Base-by-base conservation (phyloP, 2,329 filamentous ascomycete species). In the Clonostachys sp. region DNA sequence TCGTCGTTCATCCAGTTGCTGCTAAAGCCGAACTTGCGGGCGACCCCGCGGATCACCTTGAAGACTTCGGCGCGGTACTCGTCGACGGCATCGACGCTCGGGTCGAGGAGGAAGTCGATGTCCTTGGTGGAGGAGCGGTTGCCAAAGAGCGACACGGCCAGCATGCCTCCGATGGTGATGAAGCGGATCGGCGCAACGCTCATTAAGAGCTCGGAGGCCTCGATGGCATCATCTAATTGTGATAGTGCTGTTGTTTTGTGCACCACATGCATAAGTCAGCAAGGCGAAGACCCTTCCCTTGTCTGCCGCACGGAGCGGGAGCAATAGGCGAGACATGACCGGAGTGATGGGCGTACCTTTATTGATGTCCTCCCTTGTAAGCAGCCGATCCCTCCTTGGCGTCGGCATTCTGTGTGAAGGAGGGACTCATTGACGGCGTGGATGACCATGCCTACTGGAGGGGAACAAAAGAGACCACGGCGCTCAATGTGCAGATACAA, bases 121-220 rank as follows among this genome's bases (percentile, higher is more conserved):
- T 55, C 50, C 12, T 48, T 49, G 13, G 55, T 57, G 13, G 50
- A 34, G 17, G 42, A 16, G 17, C 51, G 48, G 48, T 50, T 48
- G 16, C 49, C 36, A 20, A 57, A 52, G 39, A 54, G 47, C 38
- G 51, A 50, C n/a, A 55, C 50, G 16, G 56, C 43, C n/a, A 58
- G 41, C 44, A 47, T 46, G 34, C 54, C 54, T 30, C 54, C 54
- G 30, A 56, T 45, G 30, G 47, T 46, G 41, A 58, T 51, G 49
- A 58, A 51, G 24, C 55, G 56, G 47, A 58, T 48, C n/a, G 56
- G 56, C 7, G 54, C 55, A 18, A 58, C 44, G 46, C 53, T 51
- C 48, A 51, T 52, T 33, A 57, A 46, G 17, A 55, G 46, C 30
- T 54, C 50, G 13, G 54, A 55, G 41, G 49, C 42, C 40, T 43